These are phyloP conservation scores for Colletotrichum chrysophilum DNA, from an alignment of 2,329 filamentous ascomycete species.

Conservation along the genomic window DNA sequence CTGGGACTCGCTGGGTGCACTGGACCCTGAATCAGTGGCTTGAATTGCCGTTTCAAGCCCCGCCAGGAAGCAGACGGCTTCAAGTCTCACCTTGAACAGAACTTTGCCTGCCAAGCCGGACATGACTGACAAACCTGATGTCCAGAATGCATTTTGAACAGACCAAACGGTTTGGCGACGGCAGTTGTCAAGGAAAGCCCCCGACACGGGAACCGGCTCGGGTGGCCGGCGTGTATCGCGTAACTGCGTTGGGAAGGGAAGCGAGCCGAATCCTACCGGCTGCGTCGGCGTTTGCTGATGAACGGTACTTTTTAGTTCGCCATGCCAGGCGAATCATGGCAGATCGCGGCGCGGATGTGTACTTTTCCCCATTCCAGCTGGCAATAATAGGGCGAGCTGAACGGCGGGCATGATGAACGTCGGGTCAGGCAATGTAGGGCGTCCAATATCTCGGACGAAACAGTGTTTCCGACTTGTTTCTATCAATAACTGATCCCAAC, in stretches of 20 bases:
- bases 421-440: background rate
- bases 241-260: background rate
- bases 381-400: background rate
- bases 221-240: background rate
- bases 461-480: background rate
- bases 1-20: background rate
- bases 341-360: background rate
- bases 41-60: background rate
- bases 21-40: background rate
- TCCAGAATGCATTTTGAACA: background rate
- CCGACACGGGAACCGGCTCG: background rate
- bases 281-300: background rate
- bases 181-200: background rate
- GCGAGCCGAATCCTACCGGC: background rate
- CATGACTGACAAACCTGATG: background rate
- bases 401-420: background rate
- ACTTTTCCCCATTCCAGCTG: background rate
- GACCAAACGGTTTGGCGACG: background rate
- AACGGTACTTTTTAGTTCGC: conserved; percentile 1
- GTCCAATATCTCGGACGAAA: background rate
- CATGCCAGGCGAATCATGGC: background rate
- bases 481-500: background rate
- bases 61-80: background rate
- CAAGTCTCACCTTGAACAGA: background rate
- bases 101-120: background rate